Base-by-base conservation (phyloP, 139 green algal species). In the Coccomyxa sp. region DNA sequence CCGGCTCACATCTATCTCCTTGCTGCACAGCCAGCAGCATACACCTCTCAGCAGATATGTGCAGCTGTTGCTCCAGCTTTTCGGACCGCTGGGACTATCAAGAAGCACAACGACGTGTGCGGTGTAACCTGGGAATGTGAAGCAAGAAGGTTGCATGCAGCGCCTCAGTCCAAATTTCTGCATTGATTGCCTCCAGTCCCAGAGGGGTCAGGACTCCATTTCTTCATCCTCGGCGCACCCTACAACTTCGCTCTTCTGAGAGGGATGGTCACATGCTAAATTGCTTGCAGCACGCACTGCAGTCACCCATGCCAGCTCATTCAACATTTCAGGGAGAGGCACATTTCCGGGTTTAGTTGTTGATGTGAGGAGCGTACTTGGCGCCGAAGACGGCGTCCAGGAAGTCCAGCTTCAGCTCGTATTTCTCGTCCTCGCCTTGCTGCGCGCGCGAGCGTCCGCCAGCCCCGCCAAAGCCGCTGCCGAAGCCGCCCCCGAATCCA, bases 311-410 rank as follows among this genome's bases (percentile, higher is more conserved):
- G 27, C 50, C 2, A 64, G 50, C 50, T 64, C 27, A 18, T 22
- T 64, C 27, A 58, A 10, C 10, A 58, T 14, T 58, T 14, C 18
- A 3, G 50, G 50, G 18, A 64, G 18, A 64, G 5, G 50, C 18
- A 64, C 50, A 64, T 64, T 64, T 64, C 18, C 3, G 27, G 50
- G 50, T 64, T 22, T 22, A 64, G 50, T 3, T 64, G n/a, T 37
- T 39, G 6, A 27, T 22, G 29, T 5, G 34, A 35, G 68, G 35
- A 12, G 40, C 72, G 40, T 69, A 73, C 77, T 89, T 83, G 76
- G 85, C 92, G 22, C 95, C 95, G 86, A 99, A 99, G 12, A 99
- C 93, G 0, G 95, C 95, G 55, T 99, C 94, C 12, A 91, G 74
- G 84, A 98, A 99, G 55, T 95, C 88, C 2, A 98, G 84, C 54